phyloP scores from a whole-genome alignment of 176 grass and related monocot species.

The Eragrostis curvula region DNA sequence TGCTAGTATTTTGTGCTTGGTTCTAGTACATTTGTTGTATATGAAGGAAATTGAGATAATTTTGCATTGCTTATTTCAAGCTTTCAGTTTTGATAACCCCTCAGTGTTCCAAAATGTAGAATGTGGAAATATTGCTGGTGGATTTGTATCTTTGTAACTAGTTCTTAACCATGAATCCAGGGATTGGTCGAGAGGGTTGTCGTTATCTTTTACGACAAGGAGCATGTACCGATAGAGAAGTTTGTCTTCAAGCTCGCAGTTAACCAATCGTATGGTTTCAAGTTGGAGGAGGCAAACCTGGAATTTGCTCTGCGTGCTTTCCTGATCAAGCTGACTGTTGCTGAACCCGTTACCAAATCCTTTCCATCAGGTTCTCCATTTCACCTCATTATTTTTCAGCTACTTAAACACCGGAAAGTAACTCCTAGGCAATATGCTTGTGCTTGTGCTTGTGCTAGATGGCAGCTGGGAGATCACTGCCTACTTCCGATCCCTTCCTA shows the following conservation, averaged over 20 bases:
- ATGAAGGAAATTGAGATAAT: no score
- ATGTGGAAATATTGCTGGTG: background rate
- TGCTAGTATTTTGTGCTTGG: no score
- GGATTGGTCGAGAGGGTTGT: slow-evolving; percentile 77
- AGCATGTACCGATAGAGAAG: slow-evolving; percentile 71
- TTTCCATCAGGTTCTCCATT: slow-evolving; percentile 58
- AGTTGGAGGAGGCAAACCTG: slow-evolving; percentile 67
- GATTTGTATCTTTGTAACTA: background rate
- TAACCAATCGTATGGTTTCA: slow-evolving; percentile 69
- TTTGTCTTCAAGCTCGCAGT: slow-evolving; percentile 87
- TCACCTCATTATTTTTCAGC: background rate
- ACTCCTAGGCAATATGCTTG: background rate
- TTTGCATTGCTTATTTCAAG: background rate
- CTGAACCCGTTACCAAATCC: slow-evolving; percentile 58
- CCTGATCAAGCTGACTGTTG: slow-evolving; percentile 80
- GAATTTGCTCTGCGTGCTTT: slow-evolving; percentile 91
- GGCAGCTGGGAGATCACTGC: slow-evolving; percentile 84
- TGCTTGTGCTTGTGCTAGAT: slow-evolving; percentile 52
- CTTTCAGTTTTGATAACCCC: background rate
- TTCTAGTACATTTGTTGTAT: no score
- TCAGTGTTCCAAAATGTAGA: background rate
- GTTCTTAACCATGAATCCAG: slow-evolving; percentile 39
- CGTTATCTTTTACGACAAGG: slow-evolving; percentile 83
- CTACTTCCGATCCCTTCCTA: slow-evolving; percentile 73
- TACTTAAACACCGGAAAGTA: background rate